A percentile compares a stretch with the other conserved stretches of the same genome.
These are phyloP conservation scores for Vigna trinervia DNA, from an alignment of 306 rosid species.

Conservation along the genomic window DNA sequence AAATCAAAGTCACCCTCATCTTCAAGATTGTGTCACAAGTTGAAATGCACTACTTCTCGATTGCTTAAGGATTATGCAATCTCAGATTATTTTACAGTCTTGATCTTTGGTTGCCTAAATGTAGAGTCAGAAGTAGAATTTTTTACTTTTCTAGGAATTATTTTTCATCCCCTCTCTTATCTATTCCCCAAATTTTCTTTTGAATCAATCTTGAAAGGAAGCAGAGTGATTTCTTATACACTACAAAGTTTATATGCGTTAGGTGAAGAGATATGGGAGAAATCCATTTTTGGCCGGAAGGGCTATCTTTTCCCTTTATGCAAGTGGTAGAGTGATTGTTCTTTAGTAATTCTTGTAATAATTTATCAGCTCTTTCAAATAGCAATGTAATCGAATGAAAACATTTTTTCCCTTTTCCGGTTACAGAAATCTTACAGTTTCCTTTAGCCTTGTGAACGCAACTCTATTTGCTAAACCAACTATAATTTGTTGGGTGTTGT, in stretches of 20 bases:
- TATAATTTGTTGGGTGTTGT: neutral
- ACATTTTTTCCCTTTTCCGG: conserved; percentile 3
- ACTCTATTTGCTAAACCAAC: conserved; percentile 15
- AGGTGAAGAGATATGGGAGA: conserved; percentile 61
- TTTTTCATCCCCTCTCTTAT: conserved; percentile 20
- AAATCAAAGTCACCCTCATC: conserved; percentile 80
- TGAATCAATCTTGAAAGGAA: conserved; percentile 59
- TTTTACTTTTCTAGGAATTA: conserved; percentile 66
- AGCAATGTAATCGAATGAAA: conserved; percentile 53
- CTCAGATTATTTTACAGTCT: conserved; percentile 48
- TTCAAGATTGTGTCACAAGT: conserved; percentile 79
- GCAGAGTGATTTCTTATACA: conserved; percentile 64
- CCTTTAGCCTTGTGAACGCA: neutral
- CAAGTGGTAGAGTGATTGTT: conserved; percentile 67
- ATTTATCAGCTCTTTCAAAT: conserved; percentile 56
- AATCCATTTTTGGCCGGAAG: conserved; percentile 67
- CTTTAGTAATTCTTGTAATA: conserved; percentile 67
- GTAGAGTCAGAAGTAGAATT: conserved; percentile 77
- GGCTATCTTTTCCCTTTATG: conserved; percentile 58
- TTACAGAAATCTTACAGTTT: conserved; percentile 12
- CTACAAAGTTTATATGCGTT: conserved; percentile 61
- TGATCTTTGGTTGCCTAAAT: conserved; percentile 55
- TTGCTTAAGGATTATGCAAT: conserved; percentile 55
- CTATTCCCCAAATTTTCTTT: conserved; percentile 35
- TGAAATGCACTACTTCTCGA: conserved; percentile 71